A percentile compares a stretch with the other conserved stretches of the same genome.
Conservation (phyloP, 352 stramenopile species). For the Phytophthora uliginosa region DNA sequence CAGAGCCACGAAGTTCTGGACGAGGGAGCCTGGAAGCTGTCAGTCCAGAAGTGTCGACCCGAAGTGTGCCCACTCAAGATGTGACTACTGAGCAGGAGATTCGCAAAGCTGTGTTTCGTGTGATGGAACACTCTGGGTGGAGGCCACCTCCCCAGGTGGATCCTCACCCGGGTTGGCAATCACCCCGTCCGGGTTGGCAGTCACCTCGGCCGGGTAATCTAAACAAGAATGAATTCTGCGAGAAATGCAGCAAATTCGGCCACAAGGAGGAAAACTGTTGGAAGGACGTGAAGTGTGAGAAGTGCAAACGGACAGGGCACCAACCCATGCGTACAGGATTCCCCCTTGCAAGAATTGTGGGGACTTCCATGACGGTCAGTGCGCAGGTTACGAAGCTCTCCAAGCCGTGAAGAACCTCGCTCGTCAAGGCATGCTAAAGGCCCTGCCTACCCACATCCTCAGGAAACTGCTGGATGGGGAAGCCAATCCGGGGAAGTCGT, state of each 20-base stretch:
- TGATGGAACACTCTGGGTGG: not conserved
- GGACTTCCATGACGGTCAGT: not conserved
- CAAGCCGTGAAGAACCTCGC: constrained; percentile 1
- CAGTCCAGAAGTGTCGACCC: not conserved
- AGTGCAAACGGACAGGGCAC: not conserved
- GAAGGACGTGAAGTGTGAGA: not conserved
- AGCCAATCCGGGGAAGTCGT: constrained; percentile 2
- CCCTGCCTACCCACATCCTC: not conserved
- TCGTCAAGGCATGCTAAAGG: constrained; percentile 1
- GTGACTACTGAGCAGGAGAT: not conserved
- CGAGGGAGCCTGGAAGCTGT: not conserved
- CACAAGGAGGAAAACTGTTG: constrained; percentile 4
- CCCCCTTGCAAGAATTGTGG: not conserved
- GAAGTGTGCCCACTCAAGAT: not conserved
- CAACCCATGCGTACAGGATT: not conserved
- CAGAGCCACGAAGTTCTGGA: not conserved
- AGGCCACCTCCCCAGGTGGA: not conserved
- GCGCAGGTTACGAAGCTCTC: not conserved
- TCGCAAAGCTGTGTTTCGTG: not conserved
- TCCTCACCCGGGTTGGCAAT: not conserved
- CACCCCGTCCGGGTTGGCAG: not conserved
- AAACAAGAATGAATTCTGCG: not conserved
- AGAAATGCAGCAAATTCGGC: not conserved
- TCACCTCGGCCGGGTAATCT: not conserved
- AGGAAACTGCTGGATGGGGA: not conserved